Base-by-base conservation (phyloP, 768 basidiomycete species). In the Lactifluus rugatus region DNA sequence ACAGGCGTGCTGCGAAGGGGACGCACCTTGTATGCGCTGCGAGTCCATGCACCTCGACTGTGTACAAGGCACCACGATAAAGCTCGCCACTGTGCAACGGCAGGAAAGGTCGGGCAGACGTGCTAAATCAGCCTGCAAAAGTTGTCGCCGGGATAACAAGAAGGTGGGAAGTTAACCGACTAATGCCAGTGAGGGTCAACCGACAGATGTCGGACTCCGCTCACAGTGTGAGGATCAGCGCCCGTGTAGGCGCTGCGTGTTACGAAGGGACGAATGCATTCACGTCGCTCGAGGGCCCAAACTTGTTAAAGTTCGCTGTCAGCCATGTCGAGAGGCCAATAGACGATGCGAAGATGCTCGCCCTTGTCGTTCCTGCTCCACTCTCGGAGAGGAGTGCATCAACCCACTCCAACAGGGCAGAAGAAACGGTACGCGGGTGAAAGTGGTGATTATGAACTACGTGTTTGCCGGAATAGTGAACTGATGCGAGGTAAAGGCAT, bases 61-160 rank as follows among this genome's bases (percentile, higher is more conserved):
- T 65, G 57, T 69, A 0, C 80, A 81, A 52, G 80, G 78, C 49
- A 63, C 70, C 16, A 50, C 66, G 13, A 6, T 19, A 14, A 23
- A 32, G n/a, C 52, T 55, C 21, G 3, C 25, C 4, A 19, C 49
- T 16, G 23, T 60, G 69, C 74, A 46, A 65, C 2, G 36, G 25
- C 45, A 23, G 8, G 58, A 70, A 21, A 71, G 68, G 58, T 69
- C 70, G 36, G 57, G 65, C 64, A 82, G 83, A 58, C 75, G 81
- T 37, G 81, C 76, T 39, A 84, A 82, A 64, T 56, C 80, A 56
- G 82, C 83, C 2, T 84, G 83, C 68, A 74, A 76, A 62, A 78
- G 70, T 50, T 84, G 83, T 68, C 76, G 81, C 28, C 77, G 77
- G 60, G 82, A 83, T 63, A 84, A 84, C 65, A 84, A 84, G 68